Conservation (phyloP, 495 filamentous ascomycete species). For the Penicillium chermesinum region DNA sequence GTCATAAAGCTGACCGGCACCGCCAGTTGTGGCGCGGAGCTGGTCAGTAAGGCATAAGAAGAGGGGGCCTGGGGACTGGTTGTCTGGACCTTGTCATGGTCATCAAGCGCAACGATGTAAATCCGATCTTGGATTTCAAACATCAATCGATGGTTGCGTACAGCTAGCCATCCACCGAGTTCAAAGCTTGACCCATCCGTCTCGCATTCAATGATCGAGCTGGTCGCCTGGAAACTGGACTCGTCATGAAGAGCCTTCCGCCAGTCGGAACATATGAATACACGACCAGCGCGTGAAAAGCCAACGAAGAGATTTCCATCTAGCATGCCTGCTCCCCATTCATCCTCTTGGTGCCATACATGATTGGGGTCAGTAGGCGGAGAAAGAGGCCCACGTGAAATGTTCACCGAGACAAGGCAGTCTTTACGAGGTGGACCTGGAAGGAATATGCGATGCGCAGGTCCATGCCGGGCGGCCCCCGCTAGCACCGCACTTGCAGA, state of each 20-base stretch:
- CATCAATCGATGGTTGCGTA: constrained; percentile 39
- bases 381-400: constrained; percentile 25
- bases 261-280: constrained; percentile 37
- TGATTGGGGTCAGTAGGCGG: constrained; percentile 23
- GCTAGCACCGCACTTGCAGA: constrained; percentile 15
- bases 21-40: constrained; percentile 30
- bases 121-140: constrained; percentile 38
- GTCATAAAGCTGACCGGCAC: constrained; percentile 40
- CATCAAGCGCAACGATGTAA: constrained; percentile 34
- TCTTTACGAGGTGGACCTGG: constrained; percentile 17
- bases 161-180: constrained; percentile 36
- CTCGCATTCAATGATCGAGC: constrained; percentile 33
- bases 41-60: constrained; percentile 34
- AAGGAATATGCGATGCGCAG: constrained; percentile 8
- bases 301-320: constrained; percentile 34
- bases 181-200: constrained; percentile 34
- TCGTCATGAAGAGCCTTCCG: constrained; percentile 29
- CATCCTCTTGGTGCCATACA: constrained; percentile 26
- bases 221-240: constrained; percentile 15
- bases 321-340: constrained; percentile 40
- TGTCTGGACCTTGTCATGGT: constrained; percentile 28
- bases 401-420: constrained; percentile 20
- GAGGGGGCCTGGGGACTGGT: constrained; percentile 19
- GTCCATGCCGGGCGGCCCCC: constrained; percentile 15
- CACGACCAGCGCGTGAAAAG: constrained; percentile 33